Percentiles rank a stretch among this genome's conserved stretches.
These are phyloP conservation scores for Zymoseptoria pseudotritici DNA, from an alignment of 2,329 filamentous ascomycete species.

Conservation along the genomic window DNA sequence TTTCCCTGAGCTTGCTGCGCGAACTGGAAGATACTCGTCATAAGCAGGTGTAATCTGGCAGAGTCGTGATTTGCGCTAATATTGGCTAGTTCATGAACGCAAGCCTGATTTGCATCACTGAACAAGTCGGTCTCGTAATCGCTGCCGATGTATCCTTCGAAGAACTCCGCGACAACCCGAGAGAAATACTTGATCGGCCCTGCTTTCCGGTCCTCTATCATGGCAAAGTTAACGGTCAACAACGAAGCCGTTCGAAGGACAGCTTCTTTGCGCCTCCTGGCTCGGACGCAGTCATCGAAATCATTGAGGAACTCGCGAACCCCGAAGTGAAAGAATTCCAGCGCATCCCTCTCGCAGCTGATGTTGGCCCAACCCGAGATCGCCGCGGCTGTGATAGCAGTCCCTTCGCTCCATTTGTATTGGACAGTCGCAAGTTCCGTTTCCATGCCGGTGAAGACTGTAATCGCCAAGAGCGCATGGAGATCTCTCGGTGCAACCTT, in stretches of 20 bases:
- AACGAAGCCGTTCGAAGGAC: not conserved
- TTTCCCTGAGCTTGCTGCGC: not conserved
- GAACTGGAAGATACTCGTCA: not conserved
- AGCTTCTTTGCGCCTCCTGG: not conserved
- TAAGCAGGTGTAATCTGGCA: not conserved
- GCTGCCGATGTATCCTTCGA: not conserved
- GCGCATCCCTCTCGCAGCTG: not conserved
- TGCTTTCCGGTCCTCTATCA: not conserved
- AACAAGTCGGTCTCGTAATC: not conserved
- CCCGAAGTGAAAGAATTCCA: not conserved
- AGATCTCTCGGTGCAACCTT: not conserved
- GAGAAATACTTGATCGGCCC: not conserved
- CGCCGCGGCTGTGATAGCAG: not conserved
- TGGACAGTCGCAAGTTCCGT: not conserved
- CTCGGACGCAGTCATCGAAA: not conserved
- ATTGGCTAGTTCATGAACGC: not conserved
- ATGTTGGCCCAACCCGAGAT: not conserved
- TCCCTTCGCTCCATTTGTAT: not conserved
- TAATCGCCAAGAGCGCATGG: not conserved
- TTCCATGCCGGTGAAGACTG: not conserved
- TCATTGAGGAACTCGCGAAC: not conserved
- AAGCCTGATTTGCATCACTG: not conserved
- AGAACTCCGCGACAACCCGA: not conserved
- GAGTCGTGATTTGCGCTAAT: not conserved
- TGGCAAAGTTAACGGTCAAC: not conserved